phyloP scores from a whole-genome alignment of 768 basidiomycete genomes.

The Lactarius hengduanensis region DNA sequence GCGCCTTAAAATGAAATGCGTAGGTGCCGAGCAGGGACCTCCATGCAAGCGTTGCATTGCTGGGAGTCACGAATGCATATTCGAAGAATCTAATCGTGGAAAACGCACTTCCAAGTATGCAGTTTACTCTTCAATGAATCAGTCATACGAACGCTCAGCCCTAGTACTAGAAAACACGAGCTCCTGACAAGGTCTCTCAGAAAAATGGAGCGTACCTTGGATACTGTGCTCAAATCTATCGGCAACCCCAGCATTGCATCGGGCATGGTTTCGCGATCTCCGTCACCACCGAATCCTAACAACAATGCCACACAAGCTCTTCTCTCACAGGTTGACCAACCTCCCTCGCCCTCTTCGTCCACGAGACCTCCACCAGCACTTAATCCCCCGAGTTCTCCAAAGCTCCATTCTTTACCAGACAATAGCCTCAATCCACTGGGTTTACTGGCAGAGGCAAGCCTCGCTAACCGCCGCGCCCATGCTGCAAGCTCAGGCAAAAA shows the following conservation, averaged over 20 bases:
- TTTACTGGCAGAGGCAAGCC: slow-evolving; percentile 84
- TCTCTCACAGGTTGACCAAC: slow-evolving; percentile 21
- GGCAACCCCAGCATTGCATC: slow-evolving; percentile 78
- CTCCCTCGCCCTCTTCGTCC: slow-evolving; percentile 32
- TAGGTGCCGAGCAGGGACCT: slow-evolving; percentile 85
- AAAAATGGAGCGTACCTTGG: slow-evolving; percentile 92
- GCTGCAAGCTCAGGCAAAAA: slow-evolving; percentile 33
- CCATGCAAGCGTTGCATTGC: slow-evolving; percentile 85
- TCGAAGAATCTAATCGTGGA: slow-evolving; percentile 95
- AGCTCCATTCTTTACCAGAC: slow-evolving; percentile 88
- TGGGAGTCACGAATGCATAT: slow-evolving; percentile 88
- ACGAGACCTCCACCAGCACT: slow-evolving; percentile 32
- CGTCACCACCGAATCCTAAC: slow-evolving; percentile 54
- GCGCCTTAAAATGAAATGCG: slow-evolving; percentile 91
- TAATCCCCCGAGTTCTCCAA: slow-evolving; percentile 62
- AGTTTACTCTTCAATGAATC: slow-evolving; percentile 17
- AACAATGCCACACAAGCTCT: slow-evolving; percentile 22
- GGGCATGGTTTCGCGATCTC: slow-evolving; percentile 79
- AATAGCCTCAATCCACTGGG: slow-evolving; percentile 92
- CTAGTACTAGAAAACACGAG: slow-evolving; percentile 71
- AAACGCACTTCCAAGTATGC: slow-evolving; percentile 81
- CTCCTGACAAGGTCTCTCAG: slow-evolving; percentile 74
- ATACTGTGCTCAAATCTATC: slow-evolving; percentile 86
- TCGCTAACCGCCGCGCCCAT: slow-evolving; percentile 68
- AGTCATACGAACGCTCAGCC: slow-evolving; percentile 33